These are phyloP conservation scores for Wickerhamiella vanderwaltii DNA, from an alignment of 805 yeast genomes.

Conservation along the genomic window DNA sequence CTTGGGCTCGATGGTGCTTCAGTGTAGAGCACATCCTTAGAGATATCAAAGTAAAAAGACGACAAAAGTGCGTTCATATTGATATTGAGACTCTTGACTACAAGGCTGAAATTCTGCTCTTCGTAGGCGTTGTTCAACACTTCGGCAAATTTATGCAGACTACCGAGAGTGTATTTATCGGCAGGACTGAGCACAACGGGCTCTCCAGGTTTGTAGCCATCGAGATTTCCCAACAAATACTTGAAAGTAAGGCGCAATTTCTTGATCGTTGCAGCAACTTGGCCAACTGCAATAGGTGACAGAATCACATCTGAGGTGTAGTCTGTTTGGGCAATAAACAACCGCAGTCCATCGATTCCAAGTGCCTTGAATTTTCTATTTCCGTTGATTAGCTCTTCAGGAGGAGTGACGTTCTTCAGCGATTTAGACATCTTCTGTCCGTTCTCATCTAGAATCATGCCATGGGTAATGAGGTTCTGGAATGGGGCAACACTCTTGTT, in stretches of 20 bases:
- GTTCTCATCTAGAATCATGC: conserved; percentile 76
- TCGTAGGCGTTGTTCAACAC: conserved; percentile 37
- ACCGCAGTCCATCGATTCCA: conserved; percentile 83
- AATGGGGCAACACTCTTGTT: conserved; percentile 46
- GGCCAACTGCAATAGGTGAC: conserved; percentile 57
- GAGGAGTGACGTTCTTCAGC: conserved; percentile 67
- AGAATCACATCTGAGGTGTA: conserved; percentile 69
- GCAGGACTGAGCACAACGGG: conserved; percentile 17
- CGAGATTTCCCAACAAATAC: conserved; percentile 69
- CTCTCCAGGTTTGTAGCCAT: conserved; percentile 24
- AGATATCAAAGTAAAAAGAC: conserved; percentile 71
- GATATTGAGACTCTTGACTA: conserved; percentile 52
- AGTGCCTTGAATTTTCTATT: conserved; percentile 31
- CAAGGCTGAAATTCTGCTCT: conserved; percentile 53
- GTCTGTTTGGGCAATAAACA: conserved; percentile 84
- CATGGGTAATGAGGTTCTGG: conserved; percentile 73
- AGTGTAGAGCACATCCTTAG: conserved; percentile 77
- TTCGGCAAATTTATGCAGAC: conserved; percentile 37
- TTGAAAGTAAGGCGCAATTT: conserved; percentile 73
- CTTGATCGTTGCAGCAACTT: conserved; percentile 69
- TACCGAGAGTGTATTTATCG: conserved; percentile 54
- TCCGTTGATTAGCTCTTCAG: conserved; percentile 43
- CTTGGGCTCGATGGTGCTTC: conserved; percentile 37
- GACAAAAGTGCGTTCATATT: conserved; percentile 70
- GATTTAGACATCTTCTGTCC: conserved; percentile 93